phyloP scores from a whole-genome alignment of 1,284 basidiomycete genomes.

The Limonomyces culmigenus region DNA sequence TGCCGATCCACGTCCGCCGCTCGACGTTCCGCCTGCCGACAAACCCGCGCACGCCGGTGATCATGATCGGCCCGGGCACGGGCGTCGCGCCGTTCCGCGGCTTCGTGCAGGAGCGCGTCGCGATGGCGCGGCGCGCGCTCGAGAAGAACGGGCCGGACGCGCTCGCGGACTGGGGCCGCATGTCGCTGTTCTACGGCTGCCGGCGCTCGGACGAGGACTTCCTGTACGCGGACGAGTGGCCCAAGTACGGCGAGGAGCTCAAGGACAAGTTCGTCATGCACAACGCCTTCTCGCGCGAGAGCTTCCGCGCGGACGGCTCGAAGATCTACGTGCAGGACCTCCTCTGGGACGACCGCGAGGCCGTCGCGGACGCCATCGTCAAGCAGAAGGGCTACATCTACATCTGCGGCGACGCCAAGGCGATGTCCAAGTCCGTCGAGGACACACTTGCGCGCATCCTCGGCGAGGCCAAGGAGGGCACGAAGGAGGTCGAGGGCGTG shows the following conservation, averaged over 20 bases:
- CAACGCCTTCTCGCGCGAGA: constrained; percentile 79
- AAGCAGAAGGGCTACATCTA: constrained; percentile 91
- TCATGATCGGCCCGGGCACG: constrained; percentile 99
- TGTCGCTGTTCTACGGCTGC: constrained; percentile 94
- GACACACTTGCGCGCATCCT: constrained; percentile 72
- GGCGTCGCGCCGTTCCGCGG: constrained; percentile 98
- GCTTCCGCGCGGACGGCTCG: constrained; percentile 76
- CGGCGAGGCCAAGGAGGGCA: constrained; percentile 87
- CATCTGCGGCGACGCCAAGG: constrained; percentile 93
- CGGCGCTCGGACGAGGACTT: constrained; percentile 79
- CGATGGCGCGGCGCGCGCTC: constrained; percentile 80
- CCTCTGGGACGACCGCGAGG: constrained; percentile 71
- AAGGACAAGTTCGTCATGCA: constrained; percentile 85
- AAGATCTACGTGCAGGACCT: constrained; percentile 98
- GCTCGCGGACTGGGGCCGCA: constrained; percentile 87
- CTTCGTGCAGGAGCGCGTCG: constrained; percentile 94
- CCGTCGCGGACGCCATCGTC: constrained; percentile 77
- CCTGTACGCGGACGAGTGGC: constrained; percentile 93
- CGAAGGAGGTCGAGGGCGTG: constrained; percentile 68
- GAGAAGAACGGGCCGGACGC: constrained; percentile 89
- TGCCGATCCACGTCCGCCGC: constrained; percentile 87
- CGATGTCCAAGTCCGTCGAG: constrained; percentile 92
- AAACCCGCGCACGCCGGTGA: constrained; percentile 93
- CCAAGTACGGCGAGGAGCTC: constrained; percentile 71
- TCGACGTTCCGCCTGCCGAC: constrained; percentile 96